Conservation (phyloP, 2,329 filamentous ascomycete species). For the Fusarium cicatricum region DNA sequence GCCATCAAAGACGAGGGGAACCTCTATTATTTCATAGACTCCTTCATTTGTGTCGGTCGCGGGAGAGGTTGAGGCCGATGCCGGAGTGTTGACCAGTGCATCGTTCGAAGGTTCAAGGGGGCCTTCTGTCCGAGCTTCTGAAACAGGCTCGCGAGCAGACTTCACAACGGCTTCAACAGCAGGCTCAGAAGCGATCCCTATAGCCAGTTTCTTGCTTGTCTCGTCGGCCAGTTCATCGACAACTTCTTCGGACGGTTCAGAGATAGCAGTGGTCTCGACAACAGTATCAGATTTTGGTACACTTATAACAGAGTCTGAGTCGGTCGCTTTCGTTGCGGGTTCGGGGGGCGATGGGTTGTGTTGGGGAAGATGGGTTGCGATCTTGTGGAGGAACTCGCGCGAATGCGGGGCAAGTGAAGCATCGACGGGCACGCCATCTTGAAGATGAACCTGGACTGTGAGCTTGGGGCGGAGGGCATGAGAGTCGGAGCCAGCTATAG, state of each 20-base stretch:
- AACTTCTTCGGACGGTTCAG: slow-evolving; percentile 1
- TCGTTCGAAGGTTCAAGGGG: not conserved
- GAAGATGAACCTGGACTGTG: slow-evolving; percentile 72
- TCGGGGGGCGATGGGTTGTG: slow-evolving; percentile 10
- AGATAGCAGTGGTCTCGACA: not conserved
- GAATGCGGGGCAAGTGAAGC: slow-evolving; percentile 73
- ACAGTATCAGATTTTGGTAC: not conserved
- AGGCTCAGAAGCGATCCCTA: not conserved
- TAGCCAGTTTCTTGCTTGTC: slow-evolving; percentile 14
- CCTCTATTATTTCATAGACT: slow-evolving; percentile 62
- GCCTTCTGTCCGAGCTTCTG: not conserved
- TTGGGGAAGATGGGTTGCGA: slow-evolving; percentile 57
- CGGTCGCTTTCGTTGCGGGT: slow-evolving; percentile 4
- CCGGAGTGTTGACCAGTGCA: not conserved
- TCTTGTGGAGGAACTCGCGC: slow-evolving; percentile 67
- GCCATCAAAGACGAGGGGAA: slow-evolving; percentile 78
- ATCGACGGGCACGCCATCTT: slow-evolving; percentile 72
- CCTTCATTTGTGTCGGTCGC: slow-evolving; percentile 8
- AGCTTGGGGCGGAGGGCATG: slow-evolving; percentile 74
- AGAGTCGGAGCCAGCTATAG: slow-evolving; percentile 49
- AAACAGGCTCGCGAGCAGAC: not conserved
- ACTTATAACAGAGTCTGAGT: slow-evolving; percentile 7
- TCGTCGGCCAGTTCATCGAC: slow-evolving; percentile 22
- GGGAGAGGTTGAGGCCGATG: not conserved
- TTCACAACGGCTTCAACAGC: not conserved